phyloP scores from a whole-genome alignment of 495 filamentous ascomycete genomes.

The Hypoxylon fuscum region DNA sequence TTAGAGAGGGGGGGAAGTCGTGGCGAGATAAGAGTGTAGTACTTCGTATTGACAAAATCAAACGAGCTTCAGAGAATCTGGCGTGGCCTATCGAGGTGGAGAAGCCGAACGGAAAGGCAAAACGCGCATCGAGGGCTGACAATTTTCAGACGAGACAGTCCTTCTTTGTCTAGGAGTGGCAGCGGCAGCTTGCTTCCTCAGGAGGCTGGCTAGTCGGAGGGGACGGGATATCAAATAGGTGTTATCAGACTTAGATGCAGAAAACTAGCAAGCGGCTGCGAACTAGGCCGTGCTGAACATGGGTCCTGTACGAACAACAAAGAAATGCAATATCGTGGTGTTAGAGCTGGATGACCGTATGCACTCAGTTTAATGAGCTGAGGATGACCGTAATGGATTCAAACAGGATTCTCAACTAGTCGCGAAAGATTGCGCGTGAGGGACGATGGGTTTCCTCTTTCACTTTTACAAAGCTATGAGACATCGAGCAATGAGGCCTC shows the following conservation, averaged over 20 bases:
- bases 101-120: conserved; percentile 29
- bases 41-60: conserved; percentile 38
- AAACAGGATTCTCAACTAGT: conserved; percentile 36
- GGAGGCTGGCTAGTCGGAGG: conserved; percentile 28
- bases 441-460: conserved; percentile 37
- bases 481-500: conserved; percentile 34
- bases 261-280: conserved; percentile 33
- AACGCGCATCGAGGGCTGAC: conserved; percentile 40
- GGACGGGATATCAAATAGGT: conserved; percentile 34
- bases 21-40: conserved; percentile 33
- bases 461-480: conserved; percentile 36
- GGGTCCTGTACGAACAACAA: conserved; percentile 38
- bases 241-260: conserved; percentile 22
- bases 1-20: conserved; percentile 21
- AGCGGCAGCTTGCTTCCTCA: conserved; percentile 41
- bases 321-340: conserved; percentile 40
- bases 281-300: conserved; percentile 38
- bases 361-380: conserved; percentile 41
- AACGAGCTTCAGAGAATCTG: conserved; percentile 23
- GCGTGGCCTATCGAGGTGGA: conserved; percentile 30
- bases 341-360: conserved; percentile 16
- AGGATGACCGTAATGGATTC: conserved; percentile 23
- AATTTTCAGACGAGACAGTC: conserved; percentile 39
- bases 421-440: conserved; percentile 22
- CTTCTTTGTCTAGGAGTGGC: conserved; percentile 41